Percentiles rank a stretch among this genome's conserved stretches.
Evolutionary conservation across 768 basidiomycete genomes (phyloP).

Genomic region (Mycena vitilis): DNA sequence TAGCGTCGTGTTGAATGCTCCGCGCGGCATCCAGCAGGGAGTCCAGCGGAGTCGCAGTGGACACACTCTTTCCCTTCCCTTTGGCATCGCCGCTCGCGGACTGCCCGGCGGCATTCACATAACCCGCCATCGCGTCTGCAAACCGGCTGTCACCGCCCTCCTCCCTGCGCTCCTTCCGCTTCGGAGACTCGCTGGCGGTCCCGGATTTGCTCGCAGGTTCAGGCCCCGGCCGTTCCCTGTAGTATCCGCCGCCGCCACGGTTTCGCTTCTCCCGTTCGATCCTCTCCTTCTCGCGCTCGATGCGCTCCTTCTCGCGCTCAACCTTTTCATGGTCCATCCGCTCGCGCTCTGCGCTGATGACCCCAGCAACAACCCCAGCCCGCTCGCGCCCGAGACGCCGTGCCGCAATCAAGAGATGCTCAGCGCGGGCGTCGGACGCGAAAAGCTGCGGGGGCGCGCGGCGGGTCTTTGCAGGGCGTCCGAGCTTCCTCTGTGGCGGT

Average conservation of each 20-base stretch:
- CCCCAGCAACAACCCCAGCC: conserved; percentile 65
- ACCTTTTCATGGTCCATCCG: conserved; percentile 48
- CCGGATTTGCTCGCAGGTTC: not conserved
- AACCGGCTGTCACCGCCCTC: conserved; percentile 12
- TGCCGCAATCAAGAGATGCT: conserved; percentile 78
- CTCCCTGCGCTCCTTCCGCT: not conserved
- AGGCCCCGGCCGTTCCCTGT: conserved; percentile 21
- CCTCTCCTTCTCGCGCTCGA: conserved; percentile 44
- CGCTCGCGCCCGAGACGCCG: conserved; percentile 75
- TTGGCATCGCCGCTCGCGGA: conserved; percentile 1
- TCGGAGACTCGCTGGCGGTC: conserved; percentile 9
- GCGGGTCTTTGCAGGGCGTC: conserved; percentile 39
- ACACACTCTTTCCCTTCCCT: conserved; percentile 38
- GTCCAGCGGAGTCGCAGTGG: conserved; percentile 58
- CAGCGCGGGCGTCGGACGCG: conserved; percentile 73
- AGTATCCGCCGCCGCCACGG: conserved; percentile 32
- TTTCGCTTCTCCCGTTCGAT: conserved; percentile 42
- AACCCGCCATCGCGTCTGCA: conserved; percentile 27
- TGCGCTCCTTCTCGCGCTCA: conserved; percentile 45
- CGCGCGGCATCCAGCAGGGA: conserved; percentile 72
- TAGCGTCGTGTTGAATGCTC: conserved; percentile 44
- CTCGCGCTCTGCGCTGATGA: conserved; percentile 55
- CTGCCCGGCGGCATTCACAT: conserved; percentile 10
- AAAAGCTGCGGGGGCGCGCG: conserved; percentile 46
- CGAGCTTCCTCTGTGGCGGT: conserved; percentile 23